Percentiles rank a stretch among this genome's conserved stretches.
These are phyloP conservation scores for Aspergillus sclerotioniger DNA, from an alignment of 495 filamentous ascomycete species.

Conservation along the genomic window DNA sequence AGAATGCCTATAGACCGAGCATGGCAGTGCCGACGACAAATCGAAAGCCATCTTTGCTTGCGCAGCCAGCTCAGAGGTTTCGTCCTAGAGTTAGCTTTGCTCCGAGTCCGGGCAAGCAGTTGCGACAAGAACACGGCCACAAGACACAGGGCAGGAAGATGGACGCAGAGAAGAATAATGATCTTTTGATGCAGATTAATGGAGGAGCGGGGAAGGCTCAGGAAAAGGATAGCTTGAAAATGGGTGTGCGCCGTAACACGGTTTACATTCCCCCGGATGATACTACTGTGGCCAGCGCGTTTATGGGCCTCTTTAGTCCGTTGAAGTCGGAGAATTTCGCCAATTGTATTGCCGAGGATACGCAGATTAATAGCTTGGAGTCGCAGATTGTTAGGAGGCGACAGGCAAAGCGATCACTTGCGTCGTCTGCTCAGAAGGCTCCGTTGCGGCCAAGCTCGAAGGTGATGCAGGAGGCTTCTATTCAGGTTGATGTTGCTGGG, in stretches of 20 bases:
- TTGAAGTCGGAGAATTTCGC: slow-evolving; percentile 24
- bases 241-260: slow-evolving; percentile 34
- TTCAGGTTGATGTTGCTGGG: slow-evolving; percentile 35
- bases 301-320: slow-evolving; percentile 43
- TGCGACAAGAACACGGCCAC: slow-evolving; percentile 8
- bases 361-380: slow-evolving; percentile 26
- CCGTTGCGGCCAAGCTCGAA: slow-evolving; percentile 39
- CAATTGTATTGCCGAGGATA: slow-evolving; percentile 13
- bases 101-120: slow-evolving; percentile 18
- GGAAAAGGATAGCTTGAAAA: slow-evolving; percentile 24
- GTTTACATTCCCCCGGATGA: slow-evolving; percentile 45
- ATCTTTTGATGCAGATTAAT: slow-evolving; percentile 18
- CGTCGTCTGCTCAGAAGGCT: slow-evolving; percentile 27
- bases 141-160: slow-evolving; percentile 2
- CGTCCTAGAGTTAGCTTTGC: slow-evolving; percentile 35
- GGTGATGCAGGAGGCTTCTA: slow-evolving; percentile 29
- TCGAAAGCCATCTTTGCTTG: slow-evolving; percentile 36
- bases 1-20: slow-evolving; percentile 17
- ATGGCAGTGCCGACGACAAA: slow-evolving; percentile 10
- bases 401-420: slow-evolving; percentile 28
- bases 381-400: slow-evolving; percentile 27
- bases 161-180: slow-evolving; percentile 14
- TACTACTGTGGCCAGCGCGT: slow-evolving; percentile 38
- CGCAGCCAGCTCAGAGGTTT: slow-evolving; percentile 44
- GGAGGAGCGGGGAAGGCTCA: background rate